Conservation (phyloP, 306 rosid genomes). For the Gynostemma pentaphyllum region DNA sequence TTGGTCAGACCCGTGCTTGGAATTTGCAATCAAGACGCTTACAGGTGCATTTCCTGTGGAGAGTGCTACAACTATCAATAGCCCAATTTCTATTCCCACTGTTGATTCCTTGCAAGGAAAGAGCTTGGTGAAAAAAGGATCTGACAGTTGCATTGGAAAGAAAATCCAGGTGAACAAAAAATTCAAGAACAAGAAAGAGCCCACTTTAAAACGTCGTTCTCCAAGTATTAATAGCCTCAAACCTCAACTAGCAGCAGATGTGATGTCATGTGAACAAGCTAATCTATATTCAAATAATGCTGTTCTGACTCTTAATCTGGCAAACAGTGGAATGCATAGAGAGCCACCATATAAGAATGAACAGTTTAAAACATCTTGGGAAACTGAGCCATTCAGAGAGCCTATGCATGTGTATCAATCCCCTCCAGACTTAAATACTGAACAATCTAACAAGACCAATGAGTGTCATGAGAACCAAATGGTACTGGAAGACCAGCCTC, state of each 20-base stretch:
- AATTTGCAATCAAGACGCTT: slow-evolving; percentile 47
- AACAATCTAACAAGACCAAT: slow-evolving; percentile 16
- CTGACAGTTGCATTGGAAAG: slow-evolving; percentile 22
- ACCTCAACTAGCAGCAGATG: slow-evolving; percentile 37
- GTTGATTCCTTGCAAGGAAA: slow-evolving; percentile 21
- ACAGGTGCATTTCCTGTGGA: slow-evolving; percentile 53
- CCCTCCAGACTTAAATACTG: slow-evolving; percentile 4
- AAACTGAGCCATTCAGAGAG: slow-evolving; percentile 10
- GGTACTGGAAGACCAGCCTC: slow-evolving; percentile 15
- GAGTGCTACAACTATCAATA: slow-evolving; percentile 21
- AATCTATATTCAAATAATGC: slow-evolving; percentile 26
- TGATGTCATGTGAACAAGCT: slow-evolving; percentile 30
- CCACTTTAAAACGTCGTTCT: slow-evolving; percentile 24
- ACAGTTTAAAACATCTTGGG: neutral
- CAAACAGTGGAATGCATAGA: slow-evolving; percentile 14
- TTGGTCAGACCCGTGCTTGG: slow-evolving; percentile 34
- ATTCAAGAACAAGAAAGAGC: slow-evolving; percentile 33
- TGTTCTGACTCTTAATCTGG: slow-evolving; percentile 12
- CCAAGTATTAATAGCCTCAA: slow-evolving; percentile 49
- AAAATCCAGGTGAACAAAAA: slow-evolving; percentile 24
- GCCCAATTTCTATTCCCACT: slow-evolving; percentile 17
- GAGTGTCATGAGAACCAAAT: slow-evolving; percentile 19
- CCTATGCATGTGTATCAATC: neutral
- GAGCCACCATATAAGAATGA: slow-evolving; percentile 19
- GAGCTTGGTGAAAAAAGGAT: slow-evolving; percentile 16